Base-by-base conservation (phyloP, 2,329 filamentous ascomycete genomes). In the Ilyonectria robusta region DNA sequence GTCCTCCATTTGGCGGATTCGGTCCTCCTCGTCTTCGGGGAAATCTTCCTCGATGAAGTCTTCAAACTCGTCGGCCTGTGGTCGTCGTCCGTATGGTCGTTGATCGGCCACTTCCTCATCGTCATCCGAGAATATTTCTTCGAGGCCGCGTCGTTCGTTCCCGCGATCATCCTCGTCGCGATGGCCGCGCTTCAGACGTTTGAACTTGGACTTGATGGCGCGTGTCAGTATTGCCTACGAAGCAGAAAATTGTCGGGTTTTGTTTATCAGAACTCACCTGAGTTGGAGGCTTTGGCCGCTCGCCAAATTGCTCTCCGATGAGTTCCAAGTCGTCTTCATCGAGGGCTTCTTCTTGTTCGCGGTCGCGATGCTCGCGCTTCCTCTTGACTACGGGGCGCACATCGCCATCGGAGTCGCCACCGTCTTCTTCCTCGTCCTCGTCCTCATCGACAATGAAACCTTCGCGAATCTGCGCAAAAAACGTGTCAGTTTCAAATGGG, bases 31-130 rank as follows among this genome's bases (percentile, higher is more conserved):
- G 72, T 97, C 94, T 56, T 94, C 93, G 56, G 94, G 93, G 68
- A 94, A 95, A 75, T 98, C 96, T 75, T 98, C 94, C 79, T 98
- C 95, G 77, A 99, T 99, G 81, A 99, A 99, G 79, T 95, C 95
- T 67, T 94, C 94, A 80, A 97, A 94, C 76, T 97, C 94, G 79
- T 97, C 93, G 53, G 89, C 88, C 68, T 88, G 85, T 40, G 86
- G 85, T 65, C 92, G 87, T 69, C 88, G 82, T 37, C 81, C 82
- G 65, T 88, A 89, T 2, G 80, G 79, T 64, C 86, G 82, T 44
- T 88, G 86, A 6, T 89, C 87, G 61, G 69, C 86, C 64, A 87
- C 89, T 19, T 93, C 90, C 61, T 97, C 95, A 69, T 98, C 95
- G 59, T 98, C 95, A 72, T 97, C 95, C 40, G 94, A 95, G 81